Evolutionary conservation across 2,329 filamentous ascomycete genomes (phyloP), one percentile per base, ranked within the genome.

Genomic region (Pseudocercospora crystallina): DNA sequence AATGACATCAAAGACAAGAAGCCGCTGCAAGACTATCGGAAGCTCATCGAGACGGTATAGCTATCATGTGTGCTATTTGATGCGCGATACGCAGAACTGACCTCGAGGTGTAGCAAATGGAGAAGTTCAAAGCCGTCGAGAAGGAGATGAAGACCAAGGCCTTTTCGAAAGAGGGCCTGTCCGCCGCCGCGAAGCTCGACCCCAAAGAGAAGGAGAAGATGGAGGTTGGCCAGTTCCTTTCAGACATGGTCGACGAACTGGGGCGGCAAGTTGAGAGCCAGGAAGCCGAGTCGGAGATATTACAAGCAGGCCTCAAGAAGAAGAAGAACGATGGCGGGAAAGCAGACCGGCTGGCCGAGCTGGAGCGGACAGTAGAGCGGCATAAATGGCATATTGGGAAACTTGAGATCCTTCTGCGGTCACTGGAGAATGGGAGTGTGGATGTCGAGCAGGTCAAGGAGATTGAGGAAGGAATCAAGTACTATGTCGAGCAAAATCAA

Each of bases 71-170:
- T 43, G 35, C 13, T 31, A 30, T 35, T 40, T 17, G 8, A n/a
- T 20, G 12, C 15, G 17, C n/a, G 15, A 20, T 29, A 33, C 33
- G 47, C 49, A 43, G 45, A 47, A 60, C 62, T 63, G 53, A 62
- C 53, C 20, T 33, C 46, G 12, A 35, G 17, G 42, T 26, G 30
- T 43, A 94, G 89, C 86, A 92, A 88, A 99, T 99, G 94, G 94
- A 99, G 76, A 90, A 90, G 66, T 99, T 99, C 82, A 99, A 99
- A 77, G 92, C 91, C n/a, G 94, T 99, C 46, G 94, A 99, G 74
- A 99, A 99, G 79, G 94, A 96, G 67, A 97, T 99, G 94, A 99
- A 99, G 80, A 99, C 94, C 50, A 99, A 99, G 73, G 94, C 94
- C 55, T 99, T 96, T 75, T 97, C 94, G 56, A 97, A 99, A 78